Conservation (phyloP, 1,284 basidiomycete genomes). For the Cutaneotrichosporon sp. region DNA sequence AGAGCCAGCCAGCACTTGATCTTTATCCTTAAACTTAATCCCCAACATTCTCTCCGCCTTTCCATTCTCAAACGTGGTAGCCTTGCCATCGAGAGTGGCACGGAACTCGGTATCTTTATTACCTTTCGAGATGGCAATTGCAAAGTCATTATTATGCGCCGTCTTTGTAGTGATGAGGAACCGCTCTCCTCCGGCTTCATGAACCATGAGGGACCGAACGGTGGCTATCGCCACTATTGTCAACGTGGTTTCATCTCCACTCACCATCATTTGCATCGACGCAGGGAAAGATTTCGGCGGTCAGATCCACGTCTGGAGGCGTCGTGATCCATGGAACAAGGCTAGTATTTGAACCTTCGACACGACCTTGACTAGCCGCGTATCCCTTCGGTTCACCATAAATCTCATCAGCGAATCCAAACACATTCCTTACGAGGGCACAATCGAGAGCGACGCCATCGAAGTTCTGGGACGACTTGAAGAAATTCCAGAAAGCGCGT, state of each 20-base stretch:
- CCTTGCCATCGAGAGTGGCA: background rate
- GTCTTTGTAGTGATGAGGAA: constrained; percentile 50
- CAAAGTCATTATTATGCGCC: constrained; percentile 38
- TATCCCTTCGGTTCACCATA: background rate
- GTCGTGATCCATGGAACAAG: background rate
- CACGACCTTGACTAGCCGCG: background rate
- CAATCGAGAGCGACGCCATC: constrained; percentile 21
- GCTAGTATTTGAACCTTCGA: background rate
- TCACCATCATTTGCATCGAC: constrained; percentile 18
- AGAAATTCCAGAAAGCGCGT: constrained; percentile 38
- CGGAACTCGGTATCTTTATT: background rate
- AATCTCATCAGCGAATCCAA: constrained; percentile 7
- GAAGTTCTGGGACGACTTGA: constrained; percentile 4
- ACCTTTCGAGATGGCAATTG: background rate
- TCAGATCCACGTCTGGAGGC: background rate
- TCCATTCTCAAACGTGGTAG: constrained; percentile 26
- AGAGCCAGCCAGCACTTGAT: constrained; percentile 28
- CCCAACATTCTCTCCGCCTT: constrained; percentile 40
- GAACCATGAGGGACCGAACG: constrained; percentile 1
- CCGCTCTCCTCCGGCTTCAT: constrained; percentile 57
- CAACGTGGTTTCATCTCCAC: constrained; percentile 18
- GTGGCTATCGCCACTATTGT: constrained; percentile 28
- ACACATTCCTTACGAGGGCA: background rate
- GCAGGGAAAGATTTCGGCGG: background rate
- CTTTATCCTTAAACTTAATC: constrained; percentile 30